These are phyloP conservation scores for Diaporthe vexans DNA, from an alignment of 2,329 filamentous ascomycete genomes.

Conservation along the genomic window DNA sequence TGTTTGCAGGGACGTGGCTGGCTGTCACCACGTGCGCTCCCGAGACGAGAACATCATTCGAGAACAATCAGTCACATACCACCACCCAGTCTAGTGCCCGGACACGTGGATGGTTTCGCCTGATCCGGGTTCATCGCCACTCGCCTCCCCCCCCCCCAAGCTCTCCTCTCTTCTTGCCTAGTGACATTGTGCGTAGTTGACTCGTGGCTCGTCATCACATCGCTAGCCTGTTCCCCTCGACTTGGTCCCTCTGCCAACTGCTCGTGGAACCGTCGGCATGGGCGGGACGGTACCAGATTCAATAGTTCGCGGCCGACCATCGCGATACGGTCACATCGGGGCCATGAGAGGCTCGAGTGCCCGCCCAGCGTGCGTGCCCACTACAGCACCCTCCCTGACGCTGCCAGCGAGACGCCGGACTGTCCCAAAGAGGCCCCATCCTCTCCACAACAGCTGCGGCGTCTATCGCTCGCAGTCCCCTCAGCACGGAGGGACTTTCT, in stretches of 20 bases:
- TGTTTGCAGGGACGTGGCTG: slow-evolving; percentile 29
- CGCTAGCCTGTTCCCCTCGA: neutral
- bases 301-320: neutral
- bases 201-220: neutral
- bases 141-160: neutral
- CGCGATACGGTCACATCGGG: slow-evolving; percentile 5
- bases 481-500: neutral
- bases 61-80: slow-evolving; percentile 16
- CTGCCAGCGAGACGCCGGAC: slow-evolving; percentile 24
- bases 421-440: neutral
- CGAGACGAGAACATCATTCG: slow-evolving; percentile 21
- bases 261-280: neutral
- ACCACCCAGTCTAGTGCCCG: neutral
- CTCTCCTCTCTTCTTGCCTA: neutral
- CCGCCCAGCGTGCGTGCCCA: neutral
- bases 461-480: neutral
- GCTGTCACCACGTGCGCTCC: slow-evolving; percentile 32
- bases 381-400: neutral
- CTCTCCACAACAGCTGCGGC: slow-evolving; percentile 9
- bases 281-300: neutral
- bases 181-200: neutral
- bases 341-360: neutral
- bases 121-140: slow-evolving; percentile 3
- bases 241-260: neutral
- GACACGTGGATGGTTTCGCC: slow-evolving; percentile 19